A percentile compares a stretch with the other conserved stretches of the same genome.
Evolutionary conservation across 768 basidiomycete genomes (phyloP).

Genomic region (Podaxis sp.): DNA sequence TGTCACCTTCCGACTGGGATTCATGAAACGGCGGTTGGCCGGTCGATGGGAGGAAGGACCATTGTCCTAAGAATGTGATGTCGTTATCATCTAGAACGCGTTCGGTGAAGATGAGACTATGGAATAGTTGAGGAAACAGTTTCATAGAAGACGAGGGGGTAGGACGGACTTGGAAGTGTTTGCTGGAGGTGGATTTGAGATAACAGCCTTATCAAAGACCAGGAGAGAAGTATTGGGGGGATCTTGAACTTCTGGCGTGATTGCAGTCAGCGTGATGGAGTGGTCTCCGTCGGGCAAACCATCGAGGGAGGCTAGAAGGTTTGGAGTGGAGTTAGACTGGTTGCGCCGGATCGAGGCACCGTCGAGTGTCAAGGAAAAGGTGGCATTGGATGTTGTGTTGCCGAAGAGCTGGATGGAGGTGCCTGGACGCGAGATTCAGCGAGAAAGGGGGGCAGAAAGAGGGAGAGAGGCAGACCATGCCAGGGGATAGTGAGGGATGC

Average conservation of each 20-base stretch:
- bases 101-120: conserved; percentile 34
- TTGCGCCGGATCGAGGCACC: conserved; percentile 29
- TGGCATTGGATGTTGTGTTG: conserved; percentile 37
- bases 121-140: neutral
- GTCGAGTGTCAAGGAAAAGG: conserved; percentile 55
- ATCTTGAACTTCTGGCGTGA: conserved; percentile 28
- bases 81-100: conserved; percentile 42
- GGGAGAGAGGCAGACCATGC: conserved; percentile 48
- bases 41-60: conserved; percentile 40
- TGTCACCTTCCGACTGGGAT: conserved; percentile 44
- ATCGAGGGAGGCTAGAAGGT: conserved; percentile 50
- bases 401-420: conserved; percentile 65
- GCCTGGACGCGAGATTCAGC: conserved; percentile 38
- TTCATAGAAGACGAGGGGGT: neutral
- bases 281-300: conserved; percentile 51
- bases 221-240: conserved; percentile 38
- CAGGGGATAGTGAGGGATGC: conserved; percentile 58
- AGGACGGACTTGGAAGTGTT: conserved; percentile 29
- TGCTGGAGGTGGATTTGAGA: conserved; percentile 38
- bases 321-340: conserved; percentile 27
- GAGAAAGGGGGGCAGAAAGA: neutral
- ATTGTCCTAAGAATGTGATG: conserved; percentile 54
- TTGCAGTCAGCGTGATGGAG: conserved; percentile 52
- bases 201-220: conserved; percentile 56
- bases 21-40: conserved; percentile 21